Evolutionary conservation across 192 early-diverging fungal species (phyloP).

Genomic region (Coemansia sp.): DNA sequence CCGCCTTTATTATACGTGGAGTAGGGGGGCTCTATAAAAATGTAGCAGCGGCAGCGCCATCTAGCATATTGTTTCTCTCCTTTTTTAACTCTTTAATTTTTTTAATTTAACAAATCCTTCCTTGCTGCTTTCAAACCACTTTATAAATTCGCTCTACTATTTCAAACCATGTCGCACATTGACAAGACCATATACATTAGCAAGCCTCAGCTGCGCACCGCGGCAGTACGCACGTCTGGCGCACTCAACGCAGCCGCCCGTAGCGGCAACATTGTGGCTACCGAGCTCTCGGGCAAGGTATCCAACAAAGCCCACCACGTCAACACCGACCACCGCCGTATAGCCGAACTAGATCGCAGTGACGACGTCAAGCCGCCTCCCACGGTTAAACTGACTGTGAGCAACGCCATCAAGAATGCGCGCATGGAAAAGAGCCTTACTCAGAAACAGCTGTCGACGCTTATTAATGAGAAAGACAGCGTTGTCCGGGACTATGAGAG

Average conservation of each 20-base stretch:
- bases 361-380: conserved; percentile 74
- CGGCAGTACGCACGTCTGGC: conserved; percentile 1
- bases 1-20: no score
- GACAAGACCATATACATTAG: conserved; percentile 6
- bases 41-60: no score
- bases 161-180: conserved; percentile 1
- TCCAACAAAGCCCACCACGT: conserved; percentile 61
- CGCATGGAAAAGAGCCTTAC: conserved; percentile 70
- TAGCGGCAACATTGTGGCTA: conserved; percentile 13
- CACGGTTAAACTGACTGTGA: conserved; percentile 66
- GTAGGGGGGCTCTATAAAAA: no score
- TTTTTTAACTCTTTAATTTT: background rate
- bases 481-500: conserved; percentile 90
- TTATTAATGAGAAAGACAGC: conserved; percentile 91
- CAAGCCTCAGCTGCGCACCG: conserved; percentile 9
- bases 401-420: conserved; percentile 80
- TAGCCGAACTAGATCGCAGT: conserved; percentile 85
- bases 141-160: background rate
- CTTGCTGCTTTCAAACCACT: background rate
- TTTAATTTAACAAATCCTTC: background rate
- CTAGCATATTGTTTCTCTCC: no score
- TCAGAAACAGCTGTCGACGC: conserved; percentile 86
- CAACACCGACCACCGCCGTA: conserved; percentile 63
- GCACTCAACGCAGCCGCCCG: conserved; percentile 16
- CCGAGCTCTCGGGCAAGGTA: conserved; percentile 3